phyloP scores from a whole-genome alignment of 2,329 filamentous ascomycete species.

The Fusarium neocosmosporiellum region DNA sequence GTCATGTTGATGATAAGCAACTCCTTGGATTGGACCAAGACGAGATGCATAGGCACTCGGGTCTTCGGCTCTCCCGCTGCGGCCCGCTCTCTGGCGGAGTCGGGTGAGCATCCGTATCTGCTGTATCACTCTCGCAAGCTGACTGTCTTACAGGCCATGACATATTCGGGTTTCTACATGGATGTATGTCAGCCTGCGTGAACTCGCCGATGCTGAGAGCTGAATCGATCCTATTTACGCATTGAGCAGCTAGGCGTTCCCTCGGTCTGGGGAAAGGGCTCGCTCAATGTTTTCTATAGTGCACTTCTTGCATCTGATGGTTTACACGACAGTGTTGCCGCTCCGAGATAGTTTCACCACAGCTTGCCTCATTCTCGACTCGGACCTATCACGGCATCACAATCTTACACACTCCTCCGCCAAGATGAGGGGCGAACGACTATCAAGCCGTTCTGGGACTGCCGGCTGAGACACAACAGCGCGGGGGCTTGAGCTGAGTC shows the following conservation, averaged over 20 bases:
- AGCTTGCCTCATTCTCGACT: slow-evolving; percentile 11
- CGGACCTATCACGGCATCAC: slow-evolving; percentile 24
- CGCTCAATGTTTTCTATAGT: neutral
- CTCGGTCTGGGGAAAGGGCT: neutral
- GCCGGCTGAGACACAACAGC: slow-evolving; percentile 29
- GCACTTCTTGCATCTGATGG: slow-evolving; percentile 3
- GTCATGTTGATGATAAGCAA: slow-evolving; percentile 12
- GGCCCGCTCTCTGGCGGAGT: slow-evolving; percentile 22
- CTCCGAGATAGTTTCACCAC: slow-evolving; percentile 29
- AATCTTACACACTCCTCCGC: slow-evolving; percentile 20
- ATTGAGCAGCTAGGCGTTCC: neutral
- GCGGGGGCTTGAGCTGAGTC: slow-evolving; percentile 27
- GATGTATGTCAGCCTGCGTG: neutral
- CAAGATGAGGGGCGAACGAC: slow-evolving; percentile 26
- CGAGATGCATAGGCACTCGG: slow-evolving; percentile 4
- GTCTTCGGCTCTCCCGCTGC: slow-evolving; percentile 25
- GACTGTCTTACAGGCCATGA: slow-evolving; percentile 10
- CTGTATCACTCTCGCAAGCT: slow-evolving; percentile 14
- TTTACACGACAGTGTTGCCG: slow-evolving; percentile 8
- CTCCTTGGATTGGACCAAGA: slow-evolving; percentile 18
- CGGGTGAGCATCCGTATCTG: slow-evolving; percentile 21
- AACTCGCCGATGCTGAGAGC: slow-evolving; percentile 11
- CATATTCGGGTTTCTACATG: neutral
- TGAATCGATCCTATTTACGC: neutral
- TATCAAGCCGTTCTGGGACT: slow-evolving; percentile 23